Evolutionary conservation across 2,329 filamentous ascomycete species (phyloP).

Genomic region (Cytospora schulzeri): DNA sequence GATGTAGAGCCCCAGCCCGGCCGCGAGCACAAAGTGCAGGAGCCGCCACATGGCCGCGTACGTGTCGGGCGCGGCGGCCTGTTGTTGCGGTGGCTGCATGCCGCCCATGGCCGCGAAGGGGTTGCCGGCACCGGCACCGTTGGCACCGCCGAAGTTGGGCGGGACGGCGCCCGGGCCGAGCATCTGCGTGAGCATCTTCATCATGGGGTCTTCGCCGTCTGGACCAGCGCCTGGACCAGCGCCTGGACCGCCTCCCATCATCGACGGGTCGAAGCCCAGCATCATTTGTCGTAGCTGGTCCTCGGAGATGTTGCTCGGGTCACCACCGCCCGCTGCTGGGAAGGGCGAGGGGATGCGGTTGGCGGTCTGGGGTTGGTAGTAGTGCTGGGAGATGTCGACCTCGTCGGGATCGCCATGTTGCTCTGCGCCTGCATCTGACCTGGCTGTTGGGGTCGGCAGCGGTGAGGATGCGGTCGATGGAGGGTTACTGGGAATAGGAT

Average conservation of each 20-base stretch:
- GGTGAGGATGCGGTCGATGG: conserved; percentile 38
- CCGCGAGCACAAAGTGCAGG: conserved; percentile 71
- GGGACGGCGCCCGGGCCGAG: conserved; percentile 43
- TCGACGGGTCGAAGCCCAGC: conserved; percentile 56
- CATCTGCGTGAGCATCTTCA: conserved; percentile 77
- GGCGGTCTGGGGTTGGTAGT: conserved; percentile 58
- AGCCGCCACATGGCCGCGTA: conserved; percentile 67
- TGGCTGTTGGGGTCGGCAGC: conserved; percentile 36
- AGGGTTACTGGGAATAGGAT: conserved; percentile 20
- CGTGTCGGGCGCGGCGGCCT: conserved; percentile 39
- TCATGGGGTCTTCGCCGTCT: conserved; percentile 61
- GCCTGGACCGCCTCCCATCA: conserved; percentile 31
- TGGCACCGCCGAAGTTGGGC: conserved; percentile 30
- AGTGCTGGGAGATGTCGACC: conserved; percentile 77
- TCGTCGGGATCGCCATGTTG: conserved; percentile 69
- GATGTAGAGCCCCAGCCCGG: conserved; percentile 71
- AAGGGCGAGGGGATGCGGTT: conserved; percentile 37
- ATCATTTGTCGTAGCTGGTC: conserved; percentile 67
- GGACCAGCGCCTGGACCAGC: conserved; percentile 28
- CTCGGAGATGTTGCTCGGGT: conserved; percentile 49
- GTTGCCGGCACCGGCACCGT: conserved; percentile 37
- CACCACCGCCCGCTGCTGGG: conserved; percentile 31
- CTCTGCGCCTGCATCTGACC: conserved; percentile 37
- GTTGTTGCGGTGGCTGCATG: conserved; percentile 38
- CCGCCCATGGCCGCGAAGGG: conserved; percentile 46